Conservation (phyloP, 768 basidiomycete species). For the Tulasnella sp. region DNA sequence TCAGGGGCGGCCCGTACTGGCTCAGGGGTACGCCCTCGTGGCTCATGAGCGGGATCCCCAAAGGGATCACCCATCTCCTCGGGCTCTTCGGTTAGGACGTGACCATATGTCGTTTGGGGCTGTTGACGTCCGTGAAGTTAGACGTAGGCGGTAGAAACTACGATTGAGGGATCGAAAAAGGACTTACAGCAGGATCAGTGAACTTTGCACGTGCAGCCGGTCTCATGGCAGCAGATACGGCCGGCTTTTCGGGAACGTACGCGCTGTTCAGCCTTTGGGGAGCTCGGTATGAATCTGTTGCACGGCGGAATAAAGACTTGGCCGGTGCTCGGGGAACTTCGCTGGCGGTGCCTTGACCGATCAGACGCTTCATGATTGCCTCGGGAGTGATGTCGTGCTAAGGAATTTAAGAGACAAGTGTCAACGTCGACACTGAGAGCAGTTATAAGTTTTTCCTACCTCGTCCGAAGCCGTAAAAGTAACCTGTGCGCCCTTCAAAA, state of each 20-base stretch:
- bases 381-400: constrained; percentile 33
- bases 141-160: background rate
- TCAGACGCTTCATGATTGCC: constrained; percentile 35
- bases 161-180: background rate
- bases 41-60: background rate
- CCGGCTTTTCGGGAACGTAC: background rate
- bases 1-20: too few species aligned
- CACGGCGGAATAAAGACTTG: constrained; percentile 9
- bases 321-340: constrained; percentile 3
- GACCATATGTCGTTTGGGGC: background rate
- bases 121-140: background rate
- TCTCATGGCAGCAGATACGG: background rate
- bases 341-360: constrained; percentile 23
- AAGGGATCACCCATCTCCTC: background rate
- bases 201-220: background rate
- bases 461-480: constrained; percentile 6
- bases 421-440: background rate
- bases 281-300: background rate
- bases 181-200: background rate
- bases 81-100: background rate
- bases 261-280: background rate
- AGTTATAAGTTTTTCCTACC: background rate
- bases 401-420: constrained; percentile 18
- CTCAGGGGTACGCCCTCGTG: too few species aligned
- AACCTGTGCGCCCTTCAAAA: constrained; percentile 15